A percentile compares a stretch with the other conserved stretches of the same genome.
phyloP scores from a whole-genome alignment of 2,329 filamentous ascomycete species.

The Epichloe hybrida region DNA sequence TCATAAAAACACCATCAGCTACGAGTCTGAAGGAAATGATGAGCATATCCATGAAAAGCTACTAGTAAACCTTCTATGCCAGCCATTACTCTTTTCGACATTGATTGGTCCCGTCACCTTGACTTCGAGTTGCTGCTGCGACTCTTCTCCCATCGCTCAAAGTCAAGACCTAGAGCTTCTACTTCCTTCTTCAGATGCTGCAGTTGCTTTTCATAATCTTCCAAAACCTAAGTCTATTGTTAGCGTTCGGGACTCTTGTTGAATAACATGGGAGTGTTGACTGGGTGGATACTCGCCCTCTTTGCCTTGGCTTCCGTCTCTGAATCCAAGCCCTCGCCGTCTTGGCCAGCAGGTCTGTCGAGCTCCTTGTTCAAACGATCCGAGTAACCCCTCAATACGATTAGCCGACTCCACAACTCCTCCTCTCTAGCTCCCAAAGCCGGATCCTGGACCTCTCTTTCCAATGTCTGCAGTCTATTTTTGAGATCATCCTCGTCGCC shows the following conservation, averaged over 20 bases:
- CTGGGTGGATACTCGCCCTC: conserved; percentile 40
- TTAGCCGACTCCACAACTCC: conserved; percentile 74
- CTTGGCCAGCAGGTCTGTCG: conserved; percentile 47
- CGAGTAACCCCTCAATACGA: conserved; percentile 59
- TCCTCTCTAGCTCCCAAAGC: conserved; percentile 63
- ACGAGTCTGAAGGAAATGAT: no score
- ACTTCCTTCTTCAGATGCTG: conserved; percentile 61
- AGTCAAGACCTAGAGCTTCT: conserved; percentile 47
- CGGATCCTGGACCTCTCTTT: conserved; percentile 60
- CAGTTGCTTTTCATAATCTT: conserved; percentile 72
- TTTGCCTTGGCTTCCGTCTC: conserved; percentile 60
- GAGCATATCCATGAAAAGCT: neutral
- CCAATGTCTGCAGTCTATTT: conserved; percentile 54
- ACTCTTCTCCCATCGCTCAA: conserved; percentile 40
- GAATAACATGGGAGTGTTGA: neutral
- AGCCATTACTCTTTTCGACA: neutral
- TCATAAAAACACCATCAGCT: no score
- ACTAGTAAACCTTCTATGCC: neutral
- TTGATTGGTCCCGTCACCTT: conserved; percentile 9
- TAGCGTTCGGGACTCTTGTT: neutral
- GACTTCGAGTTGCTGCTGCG: conserved; percentile 26
- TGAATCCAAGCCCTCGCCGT: conserved; percentile 48
- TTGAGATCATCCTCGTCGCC: conserved; percentile 67
- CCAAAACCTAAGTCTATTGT: conserved; percentile 45
- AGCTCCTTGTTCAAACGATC: conserved; percentile 61